phyloP scores from a whole-genome alignment of 805 yeast species.

The Schwanniomyces yamadae region DNA sequence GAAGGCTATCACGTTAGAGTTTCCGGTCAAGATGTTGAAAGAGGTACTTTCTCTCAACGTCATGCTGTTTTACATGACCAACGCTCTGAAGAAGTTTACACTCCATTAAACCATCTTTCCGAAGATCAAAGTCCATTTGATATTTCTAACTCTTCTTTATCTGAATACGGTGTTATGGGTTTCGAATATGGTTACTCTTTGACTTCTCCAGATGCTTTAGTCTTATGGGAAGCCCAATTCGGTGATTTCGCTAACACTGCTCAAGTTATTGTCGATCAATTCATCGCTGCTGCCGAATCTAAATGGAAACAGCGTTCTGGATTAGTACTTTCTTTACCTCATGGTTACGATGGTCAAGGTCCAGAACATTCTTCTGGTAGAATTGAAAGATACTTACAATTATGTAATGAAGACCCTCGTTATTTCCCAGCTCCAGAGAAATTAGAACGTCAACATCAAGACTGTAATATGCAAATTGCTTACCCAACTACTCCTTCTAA shows the following conservation, averaged over 20 bases:
- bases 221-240: conserved; percentile 99
- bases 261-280: conserved; percentile 96
- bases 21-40: conserved; percentile 99
- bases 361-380: conserved; percentile 99
- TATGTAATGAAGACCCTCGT: conserved; percentile 95
- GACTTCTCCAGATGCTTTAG: conserved; percentile 95
- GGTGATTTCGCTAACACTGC: conserved; percentile 99
- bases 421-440: conserved; percentile 86
- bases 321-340: conserved; percentile 90
- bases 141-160: conserved; percentile 90
- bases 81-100: conserved; percentile 73
- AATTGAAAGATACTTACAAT: conserved; percentile 92
- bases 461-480: conserved; percentile 95
- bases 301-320: conserved; percentile 99
- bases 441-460: conserved; percentile 97
- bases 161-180: conserved; percentile 99
- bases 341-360: conserved; percentile 99
- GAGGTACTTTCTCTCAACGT: conserved; percentile 99
- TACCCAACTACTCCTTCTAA: conserved; percentile 98
- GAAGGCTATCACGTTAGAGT: conserved; percentile 98
- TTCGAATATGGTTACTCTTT: conserved; percentile 98
- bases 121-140: conserved; percentile 83
- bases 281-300: conserved; percentile 93
- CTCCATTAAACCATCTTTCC: conserved; percentile 79
- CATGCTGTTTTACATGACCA: conserved; percentile 98